A percentile compares a stretch with the other conserved stretches of the same genome.
Conservation (phyloP, 2,329 filamentous ascomycete species). For the Penicillium sp. region DNA sequence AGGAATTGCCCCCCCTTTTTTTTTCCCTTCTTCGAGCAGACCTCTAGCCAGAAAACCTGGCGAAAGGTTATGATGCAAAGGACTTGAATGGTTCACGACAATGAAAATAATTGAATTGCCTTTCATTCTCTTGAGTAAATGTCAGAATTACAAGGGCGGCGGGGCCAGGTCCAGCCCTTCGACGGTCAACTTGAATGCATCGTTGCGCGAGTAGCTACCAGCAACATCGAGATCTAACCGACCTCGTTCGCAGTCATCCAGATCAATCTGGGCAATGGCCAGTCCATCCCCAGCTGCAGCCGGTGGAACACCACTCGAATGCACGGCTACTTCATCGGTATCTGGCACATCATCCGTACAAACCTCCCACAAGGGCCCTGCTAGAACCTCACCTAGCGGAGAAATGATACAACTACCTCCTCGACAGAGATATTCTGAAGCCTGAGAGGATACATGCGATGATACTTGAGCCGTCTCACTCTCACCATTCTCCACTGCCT, state of each 20-base stretch:
- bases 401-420: constrained; percentile 83
- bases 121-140: background rate
- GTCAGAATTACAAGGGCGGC: constrained; percentile 45
- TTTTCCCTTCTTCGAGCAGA: background rate
- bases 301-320: background rate
- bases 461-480: background rate
- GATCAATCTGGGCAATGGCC: constrained; percentile 70
- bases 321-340: constrained; percentile 8
- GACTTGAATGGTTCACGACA: background rate
- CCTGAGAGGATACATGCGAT: background rate
- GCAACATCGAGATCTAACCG: constrained; percentile 78
- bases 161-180: constrained; percentile 59
- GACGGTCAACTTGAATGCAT: constrained; percentile 59
- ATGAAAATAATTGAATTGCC: background rate
- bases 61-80: background rate
- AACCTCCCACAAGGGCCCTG: constrained; percentile 76
- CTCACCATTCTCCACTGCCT: background rate
- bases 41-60: background rate
- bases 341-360: constrained; percentile 35
- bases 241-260: constrained; percentile 81
- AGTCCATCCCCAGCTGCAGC: constrained; percentile 46
- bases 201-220: constrained; percentile 77
- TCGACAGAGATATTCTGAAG: constrained; percentile 56
- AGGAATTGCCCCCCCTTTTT: background rate
- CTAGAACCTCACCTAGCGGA: constrained; percentile 72